Evolutionary conservation across 306 rosid species (phyloP), one percentile per base, ranked within the genome.

Genomic region (Prunus dulcis): DNA sequence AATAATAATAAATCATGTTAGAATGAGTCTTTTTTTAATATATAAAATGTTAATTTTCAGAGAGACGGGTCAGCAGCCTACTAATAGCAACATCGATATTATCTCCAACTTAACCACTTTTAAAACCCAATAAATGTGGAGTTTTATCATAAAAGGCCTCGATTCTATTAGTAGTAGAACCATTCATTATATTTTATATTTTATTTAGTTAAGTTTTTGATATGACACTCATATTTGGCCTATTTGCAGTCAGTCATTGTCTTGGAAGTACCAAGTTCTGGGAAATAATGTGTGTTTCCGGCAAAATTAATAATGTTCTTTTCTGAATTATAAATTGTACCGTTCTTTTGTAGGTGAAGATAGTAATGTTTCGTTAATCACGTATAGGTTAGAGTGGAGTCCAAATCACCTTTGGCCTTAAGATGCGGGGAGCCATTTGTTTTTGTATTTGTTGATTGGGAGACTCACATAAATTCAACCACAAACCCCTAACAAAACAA

Each of bases 41-140:
- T 34, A 34, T 5, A 34, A 1, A 34, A 5, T 34, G 8, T 34
- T 34, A 34, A 6, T 34, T 34, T 34, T 34, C 0, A 6, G 1
- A 34, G 1, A 34, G 8, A 6, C 41, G 8, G 1, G 8, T 32
- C 0, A 32, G 7, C 7, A 1, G 38, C 38, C 1, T 7, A 32
- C 38, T 32, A 32, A 6, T 32, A 32, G 41, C 2, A 5, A 34
- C 7, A 34, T 8, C 0, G 1, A 34, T 34, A 34, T 34, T 34
- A 0, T 34, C 7, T 1, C 1, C 7, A 32, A 32, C 7, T 32
- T 32, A 30, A 3, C 32, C 4, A 30, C 32, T 0, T 30, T 30
- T 30, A 30, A 30, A 30, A 3, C 32, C 0, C 32, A 30, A 0
- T 30, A 30, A 0, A 4, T 30, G 0, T 30, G 4, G 0, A 3